Evolutionary conservation across 148 eudicot species (phyloP).

Genomic region (Cornus controversa): DNA sequence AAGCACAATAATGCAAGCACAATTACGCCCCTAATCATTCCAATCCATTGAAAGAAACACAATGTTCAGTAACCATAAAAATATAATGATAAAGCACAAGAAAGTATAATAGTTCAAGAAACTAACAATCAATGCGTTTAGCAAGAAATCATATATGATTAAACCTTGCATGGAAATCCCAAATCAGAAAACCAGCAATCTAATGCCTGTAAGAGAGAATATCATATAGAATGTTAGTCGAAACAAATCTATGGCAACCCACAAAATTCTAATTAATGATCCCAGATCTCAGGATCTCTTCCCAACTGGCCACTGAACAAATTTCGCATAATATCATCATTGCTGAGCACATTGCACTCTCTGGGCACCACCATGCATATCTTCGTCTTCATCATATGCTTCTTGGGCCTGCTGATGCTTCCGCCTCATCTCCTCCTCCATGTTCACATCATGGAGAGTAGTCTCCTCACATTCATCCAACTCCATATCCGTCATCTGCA

Average conservation of each 20-base stretch:
- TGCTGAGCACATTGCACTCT: constrained; percentile 61
- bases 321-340: neutral
- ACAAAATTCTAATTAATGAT: neutral
- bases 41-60: too few relatives aligned
- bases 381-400: constrained; percentile 53
- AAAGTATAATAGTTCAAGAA: too few relatives aligned
- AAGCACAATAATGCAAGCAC: too few relatives aligned
- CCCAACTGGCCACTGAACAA: neutral
- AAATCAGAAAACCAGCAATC: constrained; percentile 4
- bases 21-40: too few relatives aligned
- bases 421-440: constrained; percentile 50
- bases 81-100: too few relatives aligned
- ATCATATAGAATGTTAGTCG: constrained; percentile 7
- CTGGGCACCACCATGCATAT: constrained; percentile 52
- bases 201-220: neutral
- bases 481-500: constrained; percentile 41
- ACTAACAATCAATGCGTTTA: too few relatives aligned
- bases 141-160: too few relatives aligned
- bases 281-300: neutral
- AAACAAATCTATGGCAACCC: neutral
- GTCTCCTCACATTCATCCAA: constrained; percentile 60
- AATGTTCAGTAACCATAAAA: too few relatives aligned
- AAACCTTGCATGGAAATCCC: neutral
- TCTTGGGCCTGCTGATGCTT: constrained; percentile 48
- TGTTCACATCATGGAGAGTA: constrained; percentile 49